Evolutionary conservation across 345 rosid species (phyloP).

Genomic region (Rhizophora mangle): DNA sequence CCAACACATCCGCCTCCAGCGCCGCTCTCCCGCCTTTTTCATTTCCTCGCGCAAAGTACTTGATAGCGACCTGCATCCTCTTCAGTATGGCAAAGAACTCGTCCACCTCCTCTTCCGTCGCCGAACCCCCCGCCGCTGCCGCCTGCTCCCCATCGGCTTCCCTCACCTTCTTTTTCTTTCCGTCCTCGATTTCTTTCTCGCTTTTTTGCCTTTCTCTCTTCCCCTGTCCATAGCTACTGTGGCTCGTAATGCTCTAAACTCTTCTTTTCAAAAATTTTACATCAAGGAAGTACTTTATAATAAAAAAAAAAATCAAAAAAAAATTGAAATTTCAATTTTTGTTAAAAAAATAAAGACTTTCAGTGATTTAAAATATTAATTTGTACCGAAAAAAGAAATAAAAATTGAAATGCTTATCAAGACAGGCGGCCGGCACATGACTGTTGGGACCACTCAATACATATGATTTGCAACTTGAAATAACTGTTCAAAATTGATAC

Average conservation of each 20-base stretch:
- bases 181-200: conserved; percentile 3
- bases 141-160: neutral
- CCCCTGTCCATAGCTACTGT: conserved; percentile 7
- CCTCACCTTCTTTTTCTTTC: neutral
- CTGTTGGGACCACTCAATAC: too few relatives aligned
- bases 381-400: too few relatives aligned
- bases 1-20: conserved; percentile 15
- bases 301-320: neutral
- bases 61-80: conserved; percentile 21
- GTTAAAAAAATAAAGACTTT: too few relatives aligned
- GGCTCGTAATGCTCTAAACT: neutral
- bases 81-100: conserved; percentile 25
- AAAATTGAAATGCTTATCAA: too few relatives aligned
- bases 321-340: too few relatives aligned
- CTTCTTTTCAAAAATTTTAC: too few relatives aligned
- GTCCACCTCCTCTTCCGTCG: conserved; percentile 27
- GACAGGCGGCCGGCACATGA: too few relatives aligned
- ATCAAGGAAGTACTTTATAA: neutral
- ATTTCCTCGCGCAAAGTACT: conserved; percentile 16
- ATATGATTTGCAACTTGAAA: too few relatives aligned
- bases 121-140: neutral
- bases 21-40: conserved; percentile 23
- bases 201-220: conserved; percentile 10
- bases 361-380: too few relatives aligned
- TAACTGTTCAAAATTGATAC: too few relatives aligned